Evolutionary conservation across 2,329 filamentous ascomycete species (phyloP).

Genomic region (Ceratocystis harringtonii): DNA sequence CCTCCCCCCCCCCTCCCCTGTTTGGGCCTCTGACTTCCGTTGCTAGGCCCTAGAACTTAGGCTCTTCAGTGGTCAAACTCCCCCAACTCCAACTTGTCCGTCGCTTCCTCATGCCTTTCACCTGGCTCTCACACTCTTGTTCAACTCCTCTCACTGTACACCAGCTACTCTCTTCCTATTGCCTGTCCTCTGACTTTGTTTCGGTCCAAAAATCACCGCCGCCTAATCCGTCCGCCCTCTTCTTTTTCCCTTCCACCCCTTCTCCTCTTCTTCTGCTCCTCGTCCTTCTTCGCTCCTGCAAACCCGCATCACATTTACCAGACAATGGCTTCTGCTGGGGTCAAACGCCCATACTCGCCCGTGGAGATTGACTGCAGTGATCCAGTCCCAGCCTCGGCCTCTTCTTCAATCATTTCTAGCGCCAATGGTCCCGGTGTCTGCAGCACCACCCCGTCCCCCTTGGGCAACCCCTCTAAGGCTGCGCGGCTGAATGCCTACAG

Average conservation of each 20-base stretch:
- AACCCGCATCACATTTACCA: neutral
- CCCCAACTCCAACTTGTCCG: neutral
- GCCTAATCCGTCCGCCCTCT: neutral
- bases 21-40: no score
- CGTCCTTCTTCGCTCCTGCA: neutral
- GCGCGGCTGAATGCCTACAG: neutral
- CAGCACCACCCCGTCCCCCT: conserved; percentile 4
- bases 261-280: neutral
- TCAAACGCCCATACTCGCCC: conserved; percentile 28
- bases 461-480: conserved; percentile 16
- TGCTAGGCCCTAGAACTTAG: no score
- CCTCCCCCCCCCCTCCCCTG: no score
- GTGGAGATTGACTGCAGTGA: conserved; percentile 24
- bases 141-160: no score
- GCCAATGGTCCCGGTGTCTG: neutral
- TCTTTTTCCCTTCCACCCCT: neutral
- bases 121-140: no score
- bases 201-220: no score
- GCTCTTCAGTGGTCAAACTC: neutral
- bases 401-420: neutral
- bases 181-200: no score
- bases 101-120: neutral
- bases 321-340: conserved; percentile 25
- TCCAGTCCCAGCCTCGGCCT: conserved; percentile 14
- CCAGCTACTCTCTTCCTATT: no score